Conservation (phyloP, 768 basidiomycete species). For the Clitopilus passeckerianus region DNA sequence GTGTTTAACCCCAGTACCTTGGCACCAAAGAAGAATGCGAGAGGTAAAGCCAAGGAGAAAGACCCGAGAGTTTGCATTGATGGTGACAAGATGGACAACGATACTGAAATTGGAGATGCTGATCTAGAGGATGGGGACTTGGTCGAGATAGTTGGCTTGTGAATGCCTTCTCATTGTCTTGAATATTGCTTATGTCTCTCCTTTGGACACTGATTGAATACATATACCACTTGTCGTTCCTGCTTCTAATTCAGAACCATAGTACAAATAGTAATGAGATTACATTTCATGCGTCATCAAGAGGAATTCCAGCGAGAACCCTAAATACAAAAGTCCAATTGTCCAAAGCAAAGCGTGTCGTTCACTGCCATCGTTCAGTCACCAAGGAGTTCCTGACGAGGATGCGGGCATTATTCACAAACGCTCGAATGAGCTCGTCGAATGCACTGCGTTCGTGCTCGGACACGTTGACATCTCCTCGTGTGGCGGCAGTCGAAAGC, state of each 20-base stretch:
- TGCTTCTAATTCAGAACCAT: not conserved
- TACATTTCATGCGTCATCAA: not conserved
- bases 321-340: conserved; percentile 6
- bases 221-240: not conserved
- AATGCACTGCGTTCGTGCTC: conserved; percentile 73
- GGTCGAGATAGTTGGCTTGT: conserved; percentile 69
- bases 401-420: conserved; percentile 91
- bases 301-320: not conserved
- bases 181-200: conserved; percentile 2
- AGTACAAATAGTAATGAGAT: not conserved
- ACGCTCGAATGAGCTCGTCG: conserved; percentile 87
- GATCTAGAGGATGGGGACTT: conserved; percentile 79
- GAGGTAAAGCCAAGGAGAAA: conserved; percentile 23
- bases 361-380: conserved; percentile 41
- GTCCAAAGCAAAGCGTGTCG: not conserved
- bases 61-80: conserved; percentile 58
- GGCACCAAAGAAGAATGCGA: conserved; percentile 26
- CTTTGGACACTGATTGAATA: not conserved
- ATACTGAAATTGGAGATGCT: conserved; percentile 55
- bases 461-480: conserved; percentile 51
- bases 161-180: conserved; percentile 4
- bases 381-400: conserved; percentile 65
- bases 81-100: conserved; percentile 63
- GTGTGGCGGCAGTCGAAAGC: conserved; percentile 64
- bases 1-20: conserved; percentile 19